Evolutionary conservation across 495 filamentous ascomycete species (phyloP).

Genomic region (Choiromyces venosus): DNA sequence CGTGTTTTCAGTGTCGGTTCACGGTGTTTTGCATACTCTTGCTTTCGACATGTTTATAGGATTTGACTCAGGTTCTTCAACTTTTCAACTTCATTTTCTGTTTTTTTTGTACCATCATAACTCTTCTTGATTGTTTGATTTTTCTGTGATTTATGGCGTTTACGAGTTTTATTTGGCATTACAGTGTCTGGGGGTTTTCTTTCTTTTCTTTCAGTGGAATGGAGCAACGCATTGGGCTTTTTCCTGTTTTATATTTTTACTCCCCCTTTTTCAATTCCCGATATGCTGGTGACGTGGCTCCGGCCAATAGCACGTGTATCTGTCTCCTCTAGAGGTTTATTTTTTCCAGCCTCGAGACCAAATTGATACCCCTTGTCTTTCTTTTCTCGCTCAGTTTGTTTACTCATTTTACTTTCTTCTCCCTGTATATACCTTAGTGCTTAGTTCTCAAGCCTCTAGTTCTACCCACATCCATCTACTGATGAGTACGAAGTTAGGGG

Average conservation of each 20-base stretch:
- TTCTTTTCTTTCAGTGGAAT: slow-evolving; percentile 12
- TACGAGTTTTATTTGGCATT: slow-evolving; percentile 29
- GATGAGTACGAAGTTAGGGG: background rate
- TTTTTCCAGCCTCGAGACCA: slow-evolving; percentile 30
- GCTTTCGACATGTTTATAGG: slow-evolving; percentile 17
- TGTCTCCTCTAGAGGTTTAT: slow-evolving; percentile 32
- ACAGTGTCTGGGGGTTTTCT: slow-evolving; percentile 26
- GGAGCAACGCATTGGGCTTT: slow-evolving; percentile 17
- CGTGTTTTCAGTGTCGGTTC: slow-evolving; percentile 19
- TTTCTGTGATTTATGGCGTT: slow-evolving; percentile 30
- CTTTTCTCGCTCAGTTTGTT: background rate
- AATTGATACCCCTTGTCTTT: background rate
- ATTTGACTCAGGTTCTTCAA: slow-evolving; percentile 36
- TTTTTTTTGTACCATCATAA: slow-evolving; percentile 42
- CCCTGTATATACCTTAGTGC: background rate
- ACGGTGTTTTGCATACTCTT: slow-evolving; percentile 43
- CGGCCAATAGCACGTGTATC: slow-evolving; percentile 9
- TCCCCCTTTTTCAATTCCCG: slow-evolving; percentile 32
- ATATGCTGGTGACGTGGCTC: slow-evolving; percentile 15
- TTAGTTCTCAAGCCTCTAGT: background rate
- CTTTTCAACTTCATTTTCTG: slow-evolving; percentile 32
- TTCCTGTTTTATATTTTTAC: slow-evolving; percentile 27
- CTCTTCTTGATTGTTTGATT: slow-evolving; percentile 34
- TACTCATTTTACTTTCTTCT: background rate
- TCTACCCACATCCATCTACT: background rate